These are phyloP conservation scores for Wickerhamomyces silvicola DNA, from an alignment of 805 yeast species.

Conservation along the genomic window DNA sequence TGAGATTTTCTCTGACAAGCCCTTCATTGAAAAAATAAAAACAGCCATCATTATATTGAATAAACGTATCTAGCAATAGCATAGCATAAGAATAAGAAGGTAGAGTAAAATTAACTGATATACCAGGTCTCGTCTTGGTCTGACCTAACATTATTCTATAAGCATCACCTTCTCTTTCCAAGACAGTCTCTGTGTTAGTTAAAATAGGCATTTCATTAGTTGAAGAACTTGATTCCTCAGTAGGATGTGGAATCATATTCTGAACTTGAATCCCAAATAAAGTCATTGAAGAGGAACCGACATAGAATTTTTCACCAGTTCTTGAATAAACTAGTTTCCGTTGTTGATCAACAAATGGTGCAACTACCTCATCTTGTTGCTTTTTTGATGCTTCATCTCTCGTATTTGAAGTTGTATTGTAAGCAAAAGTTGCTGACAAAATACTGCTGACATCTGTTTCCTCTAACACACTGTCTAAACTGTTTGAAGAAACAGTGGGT, in stretches of 20 bases:
- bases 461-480: slow-evolving; percentile 15
- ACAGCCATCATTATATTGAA: slow-evolving; percentile 78
- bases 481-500: slow-evolving; percentile 1
- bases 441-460: slow-evolving; percentile 18
- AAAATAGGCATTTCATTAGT: slow-evolving; percentile 13
- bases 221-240: slow-evolving; percentile 18
- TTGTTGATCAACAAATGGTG: slow-evolving; percentile 64
- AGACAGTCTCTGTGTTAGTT: slow-evolving; percentile 41
- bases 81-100: slow-evolving; percentile 76
- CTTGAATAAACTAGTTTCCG: slow-evolving; percentile 69
- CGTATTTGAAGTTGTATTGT: slow-evolving; percentile 21
- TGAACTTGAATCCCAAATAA: slow-evolving; percentile 73
- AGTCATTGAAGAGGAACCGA: slow-evolving; percentile 81
- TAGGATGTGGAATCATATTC: slow-evolving; percentile 38
- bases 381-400: slow-evolving; percentile 5
- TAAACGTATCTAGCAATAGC: slow-evolving; percentile 66
- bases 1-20: slow-evolving; percentile 57
- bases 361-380: slow-evolving; percentile 45
- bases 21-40: slow-evolving; percentile 84
- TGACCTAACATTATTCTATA: slow-evolving; percentile 63
- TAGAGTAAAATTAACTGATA: slow-evolving; percentile 61
- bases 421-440: slow-evolving; percentile 19
- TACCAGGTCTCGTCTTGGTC: slow-evolving; percentile 60
- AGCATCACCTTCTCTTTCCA: slow-evolving; percentile 74
- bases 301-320: slow-evolving; percentile 69